Conservation (phyloP, 805 yeast species). For the Lipomyces orientalis region DNA sequence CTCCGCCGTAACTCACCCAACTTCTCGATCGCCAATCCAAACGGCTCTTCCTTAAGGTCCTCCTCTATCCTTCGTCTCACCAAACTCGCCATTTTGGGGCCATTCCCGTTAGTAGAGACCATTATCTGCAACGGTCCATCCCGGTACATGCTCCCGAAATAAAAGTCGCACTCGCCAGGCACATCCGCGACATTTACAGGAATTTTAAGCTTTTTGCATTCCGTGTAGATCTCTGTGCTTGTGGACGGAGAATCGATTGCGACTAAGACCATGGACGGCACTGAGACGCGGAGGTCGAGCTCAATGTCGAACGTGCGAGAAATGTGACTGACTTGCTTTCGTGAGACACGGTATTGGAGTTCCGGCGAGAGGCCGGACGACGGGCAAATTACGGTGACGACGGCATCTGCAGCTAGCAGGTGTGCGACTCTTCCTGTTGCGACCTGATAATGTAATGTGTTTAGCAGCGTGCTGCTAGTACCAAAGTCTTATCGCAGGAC, state of each 20-base stretch:
- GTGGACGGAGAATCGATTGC: conserved; percentile 74
- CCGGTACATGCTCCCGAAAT: conserved; percentile 78
- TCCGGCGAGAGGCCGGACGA: conserved; percentile 46
- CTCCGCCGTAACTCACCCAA: conserved; percentile 29
- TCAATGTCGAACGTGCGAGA: conserved; percentile 32
- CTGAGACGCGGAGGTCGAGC: conserved; percentile 36
- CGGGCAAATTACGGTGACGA: conserved; percentile 66
- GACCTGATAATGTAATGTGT: conserved; percentile 47
- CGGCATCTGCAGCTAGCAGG: conserved; percentile 71
- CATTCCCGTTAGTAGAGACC: conserved; percentile 83
- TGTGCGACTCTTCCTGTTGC: conserved; percentile 73
- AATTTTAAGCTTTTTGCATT: conserved; percentile 51
- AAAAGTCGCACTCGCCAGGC: conserved; percentile 83
- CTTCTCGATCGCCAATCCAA: conserved; percentile 33
- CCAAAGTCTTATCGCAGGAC: not conserved
- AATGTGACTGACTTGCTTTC: conserved; percentile 50
- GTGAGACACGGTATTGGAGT: conserved; percentile 45
- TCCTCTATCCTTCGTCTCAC: conserved; percentile 62
- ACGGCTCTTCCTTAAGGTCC: conserved; percentile 19
- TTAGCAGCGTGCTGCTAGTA: not conserved
- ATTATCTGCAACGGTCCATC: conserved; percentile 76
- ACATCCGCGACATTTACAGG: conserved; percentile 84
- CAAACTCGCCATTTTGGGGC: conserved; percentile 73
- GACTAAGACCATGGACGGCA: conserved; percentile 66
- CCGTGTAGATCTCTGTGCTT: conserved; percentile 62